Conservation (phyloP, 2,329 filamentous ascomycete genomes). For the Colletotrichum kahawae region DNA sequence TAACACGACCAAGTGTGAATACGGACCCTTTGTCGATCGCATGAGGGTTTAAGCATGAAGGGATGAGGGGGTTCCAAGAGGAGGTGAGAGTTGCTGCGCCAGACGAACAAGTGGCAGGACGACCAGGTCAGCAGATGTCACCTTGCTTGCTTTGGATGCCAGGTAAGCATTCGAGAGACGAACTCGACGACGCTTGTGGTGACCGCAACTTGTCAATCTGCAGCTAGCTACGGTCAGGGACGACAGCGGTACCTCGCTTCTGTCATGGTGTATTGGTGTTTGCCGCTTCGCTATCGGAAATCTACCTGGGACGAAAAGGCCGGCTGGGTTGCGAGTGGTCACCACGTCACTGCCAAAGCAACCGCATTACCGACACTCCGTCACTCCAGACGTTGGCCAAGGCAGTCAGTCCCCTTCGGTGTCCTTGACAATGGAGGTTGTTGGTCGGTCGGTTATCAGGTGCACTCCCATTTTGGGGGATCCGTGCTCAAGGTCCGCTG, state of each 20-base stretch:
- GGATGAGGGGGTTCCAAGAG: neutral
- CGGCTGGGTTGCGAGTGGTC: neutral
- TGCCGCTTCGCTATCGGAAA: neutral
- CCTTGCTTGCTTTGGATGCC: neutral
- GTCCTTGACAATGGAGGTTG: neutral
- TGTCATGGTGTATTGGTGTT: neutral
- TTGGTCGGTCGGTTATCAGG: neutral
- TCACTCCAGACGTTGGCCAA: neutral
- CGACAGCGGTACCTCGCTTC: neutral
- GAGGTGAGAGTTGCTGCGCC: neutral
- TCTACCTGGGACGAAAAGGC: neutral
- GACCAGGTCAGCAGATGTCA: neutral
- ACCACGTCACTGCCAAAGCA: neutral
- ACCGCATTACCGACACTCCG: neutral
- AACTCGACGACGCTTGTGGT: neutral
- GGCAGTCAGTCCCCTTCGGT: neutral
- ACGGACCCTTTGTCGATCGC: conserved; percentile 7
- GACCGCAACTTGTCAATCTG: neutral
- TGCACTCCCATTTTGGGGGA: neutral
- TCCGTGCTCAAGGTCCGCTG: neutral
- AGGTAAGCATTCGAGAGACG: neutral
- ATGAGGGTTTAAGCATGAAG: neutral
- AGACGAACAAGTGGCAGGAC: neutral
- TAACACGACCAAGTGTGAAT: neutral
- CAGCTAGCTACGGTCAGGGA: neutral